Base-by-base conservation (phyloP, 2,329 filamentous ascomycete species). In the Diaporthe sp. region DNA sequence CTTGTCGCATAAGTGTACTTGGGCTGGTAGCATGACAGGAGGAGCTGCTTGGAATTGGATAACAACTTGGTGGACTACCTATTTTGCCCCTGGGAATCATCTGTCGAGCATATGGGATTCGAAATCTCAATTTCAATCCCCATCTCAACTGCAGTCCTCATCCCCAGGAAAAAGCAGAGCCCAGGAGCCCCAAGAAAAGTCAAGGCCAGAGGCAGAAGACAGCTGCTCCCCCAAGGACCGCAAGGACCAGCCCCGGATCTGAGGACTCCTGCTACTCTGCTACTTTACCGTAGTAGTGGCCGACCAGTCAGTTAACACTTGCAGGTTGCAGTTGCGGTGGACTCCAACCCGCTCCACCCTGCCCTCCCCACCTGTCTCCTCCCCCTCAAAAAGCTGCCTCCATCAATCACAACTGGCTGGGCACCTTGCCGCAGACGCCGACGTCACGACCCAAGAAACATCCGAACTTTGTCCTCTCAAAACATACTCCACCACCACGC, bases 301-400 rank as follows among this genome's bases (percentile, higher is more conserved):
- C 2, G 7, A 30, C 60, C 40, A n/a, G 60, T 64, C 38, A 30
- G 40, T 15, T 61, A 58, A 58, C 55, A 38, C 1, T 54, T 54
- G 30, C 54, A 6, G 60, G 60, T 64, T 45, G 40, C 60, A 64
- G 40, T 30, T 64, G 58, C 22, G 47, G 64, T 67, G 64, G 64
- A 38, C 61, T 67, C 61, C 61, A 67, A 50, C 42, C 42, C 6
- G 19, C 64, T 68, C 64, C 64, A 68, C 64, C 4, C 42, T 35
- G 5, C 28, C 33, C 33, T 54, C 64, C 64, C 64, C 64, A 68
- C 64, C 47, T n/a, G 64, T 67, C 64, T 68, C 64, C 64, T 68
- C 64, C 64, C 64, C 64, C 64, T 68, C 64, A 68, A 68, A 68
- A 68, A 68, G 64, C 64, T 68, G 47, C 64, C 64, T 54, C 64